phyloP scores from a whole-genome alignment of 306 rosid species.

The Canavalia ensiformis region DNA sequence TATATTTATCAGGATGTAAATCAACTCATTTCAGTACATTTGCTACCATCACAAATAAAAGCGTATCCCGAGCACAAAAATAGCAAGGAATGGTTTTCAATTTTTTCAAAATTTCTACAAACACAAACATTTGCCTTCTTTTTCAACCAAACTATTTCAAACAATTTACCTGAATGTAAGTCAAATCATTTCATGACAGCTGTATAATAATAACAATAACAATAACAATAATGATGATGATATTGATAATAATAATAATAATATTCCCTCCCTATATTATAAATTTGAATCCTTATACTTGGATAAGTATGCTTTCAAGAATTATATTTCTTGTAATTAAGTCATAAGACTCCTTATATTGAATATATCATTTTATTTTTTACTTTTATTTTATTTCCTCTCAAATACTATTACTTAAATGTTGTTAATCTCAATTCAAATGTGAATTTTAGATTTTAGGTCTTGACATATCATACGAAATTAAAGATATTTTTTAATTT shows the following conservation, averaged over 20 bases:
- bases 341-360: too few relatives aligned
- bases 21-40: constrained; percentile 15
- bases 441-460: neutral
- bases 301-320: neutral
- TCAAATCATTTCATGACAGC: constrained; percentile 9
- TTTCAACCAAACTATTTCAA: constrained; percentile 7
- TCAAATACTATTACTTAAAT: neutral
- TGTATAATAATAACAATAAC: neutral
- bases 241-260: neutral
- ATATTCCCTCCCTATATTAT: too few relatives aligned
- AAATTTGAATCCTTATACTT: neutral
- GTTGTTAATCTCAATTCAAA: neutral
- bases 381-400: too few relatives aligned
- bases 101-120: neutral
- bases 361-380: too few relatives aligned
- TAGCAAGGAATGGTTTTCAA: neutral
- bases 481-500: neutral
- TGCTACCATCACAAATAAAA: neutral
- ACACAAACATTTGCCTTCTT: neutral
- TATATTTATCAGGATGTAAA: neutral
- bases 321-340: neutral
- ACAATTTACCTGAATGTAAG: neutral
- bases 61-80: neutral
- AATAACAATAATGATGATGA: too few relatives aligned
- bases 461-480: neutral